Conservation (phyloP, 2,329 filamentous ascomycete species). For the Fusarium nanum region DNA sequence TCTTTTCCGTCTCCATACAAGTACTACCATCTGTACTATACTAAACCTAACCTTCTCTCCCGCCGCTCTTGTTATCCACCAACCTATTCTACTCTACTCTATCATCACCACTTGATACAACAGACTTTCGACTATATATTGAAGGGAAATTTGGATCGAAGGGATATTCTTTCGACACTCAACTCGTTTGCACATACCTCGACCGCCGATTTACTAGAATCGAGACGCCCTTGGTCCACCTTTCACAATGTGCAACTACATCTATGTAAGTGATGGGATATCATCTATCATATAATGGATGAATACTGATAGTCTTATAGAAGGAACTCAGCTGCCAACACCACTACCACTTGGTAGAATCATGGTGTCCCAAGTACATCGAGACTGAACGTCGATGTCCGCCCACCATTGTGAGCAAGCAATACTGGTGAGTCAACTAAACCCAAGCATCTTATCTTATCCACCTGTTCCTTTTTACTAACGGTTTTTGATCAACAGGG, state of each 20-base stretch:
- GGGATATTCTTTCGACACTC: neutral
- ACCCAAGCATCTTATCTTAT: neutral
- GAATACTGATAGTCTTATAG: conserved; percentile 47
- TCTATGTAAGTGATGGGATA: conserved; percentile 54
- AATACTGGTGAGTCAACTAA: conserved; percentile 55
- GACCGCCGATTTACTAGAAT: conserved; percentile 8
- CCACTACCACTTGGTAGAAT: conserved; percentile 62
- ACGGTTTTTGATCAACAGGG: conserved; percentile 48
- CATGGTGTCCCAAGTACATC: conserved; percentile 60
- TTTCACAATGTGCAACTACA: conserved; percentile 63
- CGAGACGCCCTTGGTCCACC: conserved; percentile 1
- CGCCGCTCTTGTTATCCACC: conserved; percentile 18
- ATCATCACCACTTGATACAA: conserved; percentile 18
- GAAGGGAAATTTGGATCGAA: neutral
- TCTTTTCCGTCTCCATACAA: neutral
- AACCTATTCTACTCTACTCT: neutral
- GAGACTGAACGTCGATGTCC: conserved; percentile 58
- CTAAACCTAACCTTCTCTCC: conserved; percentile 9
- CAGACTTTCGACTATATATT: neutral
- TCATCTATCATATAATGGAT: neutral
- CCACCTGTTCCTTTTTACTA: conserved; percentile 34
- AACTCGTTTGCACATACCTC: neutral
- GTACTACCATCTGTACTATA: neutral
- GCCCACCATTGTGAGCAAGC: conserved; percentile 58
- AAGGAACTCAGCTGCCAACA: conserved; percentile 64